A percentile compares a stretch with the other conserved stretches of the same genome.
Evolutionary conservation across 805 yeast genomes (phyloP).

Genomic region (Lipomyces japonicus): DNA sequence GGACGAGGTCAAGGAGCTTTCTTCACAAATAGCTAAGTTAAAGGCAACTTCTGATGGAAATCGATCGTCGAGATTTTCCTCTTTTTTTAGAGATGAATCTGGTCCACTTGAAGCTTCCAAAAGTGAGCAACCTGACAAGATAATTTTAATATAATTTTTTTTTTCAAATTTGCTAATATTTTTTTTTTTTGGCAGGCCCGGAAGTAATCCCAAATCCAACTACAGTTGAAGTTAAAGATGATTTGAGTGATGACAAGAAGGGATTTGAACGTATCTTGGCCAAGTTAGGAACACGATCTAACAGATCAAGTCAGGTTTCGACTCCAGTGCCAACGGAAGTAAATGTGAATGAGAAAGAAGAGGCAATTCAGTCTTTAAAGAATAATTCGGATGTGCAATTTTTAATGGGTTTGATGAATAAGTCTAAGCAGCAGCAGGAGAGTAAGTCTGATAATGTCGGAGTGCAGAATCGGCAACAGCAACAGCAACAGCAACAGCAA

Average conservation of each 20-base stretch:
- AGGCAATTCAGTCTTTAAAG: not conserved
- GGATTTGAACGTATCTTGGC: constrained; percentile 37
- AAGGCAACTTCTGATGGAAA: constrained; percentile 7
- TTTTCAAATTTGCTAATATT: not conserved
- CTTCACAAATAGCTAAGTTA: constrained; percentile 1
- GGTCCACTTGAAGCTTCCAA: not conserved
- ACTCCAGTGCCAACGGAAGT: not conserved
- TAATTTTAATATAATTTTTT: not conserved
- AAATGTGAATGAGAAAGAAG: too few species aligned
- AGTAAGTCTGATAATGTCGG: not conserved
- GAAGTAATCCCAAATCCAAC: not conserved
- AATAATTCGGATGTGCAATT: constrained; percentile 12
- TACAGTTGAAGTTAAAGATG: not conserved
- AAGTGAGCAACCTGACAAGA: not conserved
- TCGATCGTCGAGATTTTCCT: constrained; percentile 27
- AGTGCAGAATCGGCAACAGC: constrained; percentile 1
- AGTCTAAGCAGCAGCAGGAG: constrained; percentile 2
- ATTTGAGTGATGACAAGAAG: constrained; percentile 31
- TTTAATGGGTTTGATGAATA: constrained; percentile 23
- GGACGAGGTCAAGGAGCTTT: constrained; percentile 18
- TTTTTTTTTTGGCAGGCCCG: not conserved
- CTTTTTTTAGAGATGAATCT: constrained; percentile 22
- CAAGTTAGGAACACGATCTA: constrained; percentile 29
- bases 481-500: not conserved
- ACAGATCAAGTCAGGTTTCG: constrained; percentile 1